Base-by-base conservation (phyloP, 1,284 basidiomycete species). In the Vanrija humicola region DNA sequence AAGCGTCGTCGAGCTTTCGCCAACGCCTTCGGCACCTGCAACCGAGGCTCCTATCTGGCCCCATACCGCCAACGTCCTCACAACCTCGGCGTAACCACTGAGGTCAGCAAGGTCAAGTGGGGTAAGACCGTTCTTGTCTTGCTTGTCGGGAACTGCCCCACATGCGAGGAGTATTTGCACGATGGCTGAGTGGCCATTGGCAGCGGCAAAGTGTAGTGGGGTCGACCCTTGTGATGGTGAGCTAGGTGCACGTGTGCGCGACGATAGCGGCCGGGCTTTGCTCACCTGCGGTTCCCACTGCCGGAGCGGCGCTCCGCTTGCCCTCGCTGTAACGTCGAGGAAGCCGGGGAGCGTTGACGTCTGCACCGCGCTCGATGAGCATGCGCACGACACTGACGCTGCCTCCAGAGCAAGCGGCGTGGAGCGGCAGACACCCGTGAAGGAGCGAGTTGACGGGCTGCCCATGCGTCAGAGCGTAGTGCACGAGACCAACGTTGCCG, bases 391-490 rank as follows among this genome's bases (percentile, higher is more conserved):
- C 88, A 50, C 86, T 82, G 58, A 88, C 86, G 68, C 84, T 88
- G 1, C 93, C 93, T 25, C 89, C 89, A 0, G 89, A 88, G 64
- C 85, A 88, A 1, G 92, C 92, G 5, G 90, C 91, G 71, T 97
- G 92, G 15, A 97, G 81, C 1, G 92, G 92, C 26, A 94, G 83
- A 5, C 96, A 87, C 48, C 92, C 92, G 69, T 93, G 90, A 52
- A 94, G 82, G 28, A 94, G 88, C 6, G 90, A 89, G 75, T 97
- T 95, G 70, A 93, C 85, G 7, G 92, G 92, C 70, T 96, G 92
- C 6, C 92, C 93, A 66, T 92, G 86, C n/a, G 85, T 84, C 28
- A 97, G 81, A 7, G 92, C 92, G 49, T 77, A 75, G 47, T 75
- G 73, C 16, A 77, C 75, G 15, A 77, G 60, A 48, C 79, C 91